phyloP scores from a whole-genome alignment of 2,329 filamentous ascomycete species.

The Cylindrodendrum hubeiense region DNA sequence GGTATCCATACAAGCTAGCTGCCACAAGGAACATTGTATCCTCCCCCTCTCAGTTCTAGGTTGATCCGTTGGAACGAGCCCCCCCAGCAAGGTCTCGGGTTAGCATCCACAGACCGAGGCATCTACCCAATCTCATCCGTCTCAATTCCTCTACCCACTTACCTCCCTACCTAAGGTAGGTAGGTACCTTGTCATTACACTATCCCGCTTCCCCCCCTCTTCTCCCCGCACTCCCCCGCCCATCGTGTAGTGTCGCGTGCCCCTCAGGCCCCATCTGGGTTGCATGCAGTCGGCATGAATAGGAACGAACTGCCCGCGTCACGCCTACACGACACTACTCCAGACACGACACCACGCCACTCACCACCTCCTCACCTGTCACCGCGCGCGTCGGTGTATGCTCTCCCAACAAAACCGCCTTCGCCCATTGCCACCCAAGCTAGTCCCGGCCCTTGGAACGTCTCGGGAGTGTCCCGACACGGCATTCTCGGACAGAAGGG shows the following conservation, averaged over 20 bases:
- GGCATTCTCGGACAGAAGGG: not conserved
- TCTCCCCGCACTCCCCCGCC: not conserved
- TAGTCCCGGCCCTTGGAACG: not conserved
- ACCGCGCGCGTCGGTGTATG: not conserved
- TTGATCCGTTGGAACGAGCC: not conserved
- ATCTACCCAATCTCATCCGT: not conserved
- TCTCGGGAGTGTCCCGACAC: not conserved
- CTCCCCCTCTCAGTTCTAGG: not conserved
- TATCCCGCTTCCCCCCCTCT: not conserved
- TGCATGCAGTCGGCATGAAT: not conserved
- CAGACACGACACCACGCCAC: conserved; percentile 6
- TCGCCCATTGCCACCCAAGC: not conserved
- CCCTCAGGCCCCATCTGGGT: not conserved
- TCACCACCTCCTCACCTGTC: not conserved
- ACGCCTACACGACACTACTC: not conserved
- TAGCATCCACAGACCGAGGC: not conserved
- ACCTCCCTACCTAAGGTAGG: no score
- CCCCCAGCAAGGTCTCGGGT: not conserved
- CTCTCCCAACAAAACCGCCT: conserved; percentile 8
- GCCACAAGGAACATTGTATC: no score
- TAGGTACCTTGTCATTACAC: not conserved
- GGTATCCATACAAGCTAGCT: no score
- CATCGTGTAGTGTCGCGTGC: conserved; percentile 13
- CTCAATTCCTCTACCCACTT: no score
- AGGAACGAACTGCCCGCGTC: not conserved